Base-by-base conservation (phyloP, 192 early-diverging fungal species). In the Rhizoclosmatium globosum region DNA sequence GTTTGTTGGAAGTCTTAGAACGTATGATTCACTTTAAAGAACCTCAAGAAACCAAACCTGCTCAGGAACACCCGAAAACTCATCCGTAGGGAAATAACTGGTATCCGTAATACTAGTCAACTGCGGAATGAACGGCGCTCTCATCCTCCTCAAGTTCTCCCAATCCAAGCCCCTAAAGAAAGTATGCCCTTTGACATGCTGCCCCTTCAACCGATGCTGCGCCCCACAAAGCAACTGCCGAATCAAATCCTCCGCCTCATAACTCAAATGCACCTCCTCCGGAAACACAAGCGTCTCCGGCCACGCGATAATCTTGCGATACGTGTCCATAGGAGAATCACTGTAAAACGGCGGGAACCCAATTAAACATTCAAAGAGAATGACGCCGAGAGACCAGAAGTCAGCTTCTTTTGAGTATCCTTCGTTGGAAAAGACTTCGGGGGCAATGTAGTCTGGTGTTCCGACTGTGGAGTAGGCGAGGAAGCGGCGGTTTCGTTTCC, bases 381-480 rank as follows among this genome's bases (percentile, higher is more conserved):
- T 99, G 3, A 97, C 96, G 41, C 98, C 98, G 41, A 99, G 82
- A 4, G 96, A 97, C 98, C 98, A 99, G 95, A 95, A 99, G 88
- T 99, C 98, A 82, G 98, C 99, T 68, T 97, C 95, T 81, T 95
- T 93, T 70, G 94, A 93, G 87, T 99, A 99, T 6, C 98, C 98
- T 62, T 68, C 62, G 78, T 82, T 68, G 11, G 71, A 73, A 59
- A 61, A 82, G 69, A 85, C 86, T 85, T 99, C 98, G 13, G 97
- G 96, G 7, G 98, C 96, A 83, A 96, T 96, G 79, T 97, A 97
- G 86, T 99, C 98, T 47, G 97, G 97, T 1, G 98, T 99, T 3
- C 98, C 98, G 1, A 99, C 98, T 0, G 96, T 98, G 19, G 95
- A 97, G 82, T 97, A 98, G 21, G 98, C 98, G 89, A 99, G 85